phyloP scores from a whole-genome alignment of 139 green algal genomes.

The Tetraselmis chui region DNA sequence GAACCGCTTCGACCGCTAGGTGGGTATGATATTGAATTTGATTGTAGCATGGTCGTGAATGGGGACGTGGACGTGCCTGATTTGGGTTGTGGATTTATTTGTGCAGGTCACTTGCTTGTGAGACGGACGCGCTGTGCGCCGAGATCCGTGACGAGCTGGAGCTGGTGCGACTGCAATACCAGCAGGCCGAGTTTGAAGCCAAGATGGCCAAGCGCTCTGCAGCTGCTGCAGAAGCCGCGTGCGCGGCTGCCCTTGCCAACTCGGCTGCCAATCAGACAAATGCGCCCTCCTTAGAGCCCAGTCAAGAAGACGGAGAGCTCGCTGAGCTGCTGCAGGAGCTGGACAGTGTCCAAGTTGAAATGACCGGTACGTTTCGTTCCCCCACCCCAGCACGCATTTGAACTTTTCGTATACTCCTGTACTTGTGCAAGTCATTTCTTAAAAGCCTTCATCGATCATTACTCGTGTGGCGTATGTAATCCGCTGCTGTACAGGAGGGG shows the following conservation, averaged over 20 bases:
- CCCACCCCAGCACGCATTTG: too few species aligned
- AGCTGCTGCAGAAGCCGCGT: conserved; percentile 13
- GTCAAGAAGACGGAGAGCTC: neutral
- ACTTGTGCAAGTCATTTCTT: too few species aligned
- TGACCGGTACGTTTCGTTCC: neutral
- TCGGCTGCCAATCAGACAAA: neutral
- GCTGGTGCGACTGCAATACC: conserved; percentile 57
- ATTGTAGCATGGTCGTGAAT: too few species aligned
- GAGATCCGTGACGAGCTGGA: conserved; percentile 56
- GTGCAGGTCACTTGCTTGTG: conserved; percentile 33
- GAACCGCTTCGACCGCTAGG: neutral
- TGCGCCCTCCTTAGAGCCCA: neutral
- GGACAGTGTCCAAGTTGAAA: neutral
- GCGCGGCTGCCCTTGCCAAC: conserved; percentile 26
- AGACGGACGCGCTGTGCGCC: conserved; percentile 36
- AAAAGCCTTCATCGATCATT: too few species aligned
- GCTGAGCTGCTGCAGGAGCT: neutral
- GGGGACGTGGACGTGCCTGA: too few species aligned
- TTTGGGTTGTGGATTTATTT: too few species aligned
- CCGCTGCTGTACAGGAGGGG: too few species aligned
- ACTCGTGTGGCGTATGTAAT: too few species aligned
- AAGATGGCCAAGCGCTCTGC: conserved; percentile 41
- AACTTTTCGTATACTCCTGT: too few species aligned
- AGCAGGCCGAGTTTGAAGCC: conserved; percentile 56
- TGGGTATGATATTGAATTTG: too few species aligned